Evolutionary conservation across 176 grass and related monocot genomes (phyloP).

Genomic region (Carex myosuroides): DNA sequence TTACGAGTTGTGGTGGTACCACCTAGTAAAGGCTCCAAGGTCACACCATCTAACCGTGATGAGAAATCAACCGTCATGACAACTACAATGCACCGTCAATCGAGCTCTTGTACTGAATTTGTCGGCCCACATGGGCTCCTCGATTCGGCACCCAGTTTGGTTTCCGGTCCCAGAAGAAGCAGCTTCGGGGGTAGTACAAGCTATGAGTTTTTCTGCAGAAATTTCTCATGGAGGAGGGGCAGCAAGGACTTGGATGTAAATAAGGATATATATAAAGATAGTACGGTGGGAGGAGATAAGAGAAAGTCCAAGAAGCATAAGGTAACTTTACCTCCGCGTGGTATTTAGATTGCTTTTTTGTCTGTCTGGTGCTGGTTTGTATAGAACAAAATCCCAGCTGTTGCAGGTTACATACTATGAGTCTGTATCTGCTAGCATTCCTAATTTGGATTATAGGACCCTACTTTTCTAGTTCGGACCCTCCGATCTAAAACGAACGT

Average conservation of each 20-base stretch:
- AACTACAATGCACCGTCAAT: not conserved
- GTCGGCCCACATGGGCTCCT: not conserved
- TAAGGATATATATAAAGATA: not conserved
- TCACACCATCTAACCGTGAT: not conserved
- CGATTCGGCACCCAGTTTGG: not conserved
- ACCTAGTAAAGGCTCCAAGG: not conserved
- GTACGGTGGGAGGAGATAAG: not conserved
- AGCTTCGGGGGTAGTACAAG: conserved; percentile 17
- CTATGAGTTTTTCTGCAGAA: not conserved
- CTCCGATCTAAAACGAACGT: not conserved
- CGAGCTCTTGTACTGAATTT: conserved; percentile 10
- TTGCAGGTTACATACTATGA: not conserved
- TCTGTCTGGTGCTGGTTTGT: not conserved
- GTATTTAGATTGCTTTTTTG: not conserved
- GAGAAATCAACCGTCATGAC: not conserved
- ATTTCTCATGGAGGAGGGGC: not conserved
- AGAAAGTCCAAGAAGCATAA: not conserved
- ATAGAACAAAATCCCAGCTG: not conserved
- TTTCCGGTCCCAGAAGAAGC: conserved; percentile 1
- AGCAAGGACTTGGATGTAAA: not conserved
- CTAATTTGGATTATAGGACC: not conserved
- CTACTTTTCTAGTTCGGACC: not conserved
- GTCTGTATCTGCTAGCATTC: not conserved
- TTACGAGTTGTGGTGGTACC: not conserved
- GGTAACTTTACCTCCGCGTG: not conserved